Base-by-base conservation (phyloP, 345 rosid genomes). In the Salix suchowensis region DNA sequence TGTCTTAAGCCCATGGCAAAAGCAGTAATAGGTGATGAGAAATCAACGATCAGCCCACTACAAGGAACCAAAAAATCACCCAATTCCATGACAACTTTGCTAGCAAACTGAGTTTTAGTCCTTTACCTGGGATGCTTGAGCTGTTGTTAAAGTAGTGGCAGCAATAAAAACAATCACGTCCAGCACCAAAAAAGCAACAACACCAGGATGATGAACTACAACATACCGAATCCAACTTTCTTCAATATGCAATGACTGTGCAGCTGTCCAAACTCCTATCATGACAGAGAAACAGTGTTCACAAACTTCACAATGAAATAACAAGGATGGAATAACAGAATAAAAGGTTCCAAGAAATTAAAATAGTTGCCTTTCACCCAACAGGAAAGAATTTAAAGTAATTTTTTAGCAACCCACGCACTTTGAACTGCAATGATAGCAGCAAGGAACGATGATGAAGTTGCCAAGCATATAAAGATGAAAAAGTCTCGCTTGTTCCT, bases 401-500 rank as follows among this genome's bases (percentile, higher is more conserved):
- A 65, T 9, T 44, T 70, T 50, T 76, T 23, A 81, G 39, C 46
- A 55, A n/a, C 34, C 21, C 37, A 77, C 93, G 60, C 87, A 96
- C 99, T 91, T 78, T 93, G 92, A 87, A 92, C 23, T 72, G 99
- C 85, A 78, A 89, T 16, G 15, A 80, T 81, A 40, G 84, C 91
- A 80, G 88, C 82, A 36, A 91, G 11, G 40, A 78, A 75, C 23
- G 98, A 87, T 18, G 94, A 84, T 72, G 82, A 65, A 75, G 87
- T 86, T 82, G 91, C 98, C 88, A 92, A 48, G 87, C 90, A 84
- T 30, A 89, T 68, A 79, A 96, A 92, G 73, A 89, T 74, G 83
- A 96, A 88, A 87, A 93, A 96, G 82, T 93, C 98, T 24, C 97
- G 82, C 81, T 91, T 96, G 83, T 96, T 96, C 87, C 86, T 89